Percentiles rank a stretch among this genome's conserved stretches.
phyloP scores from a whole-genome alignment of 2,329 filamentous ascomycete species.

The Fusarium temperatum region DNA sequence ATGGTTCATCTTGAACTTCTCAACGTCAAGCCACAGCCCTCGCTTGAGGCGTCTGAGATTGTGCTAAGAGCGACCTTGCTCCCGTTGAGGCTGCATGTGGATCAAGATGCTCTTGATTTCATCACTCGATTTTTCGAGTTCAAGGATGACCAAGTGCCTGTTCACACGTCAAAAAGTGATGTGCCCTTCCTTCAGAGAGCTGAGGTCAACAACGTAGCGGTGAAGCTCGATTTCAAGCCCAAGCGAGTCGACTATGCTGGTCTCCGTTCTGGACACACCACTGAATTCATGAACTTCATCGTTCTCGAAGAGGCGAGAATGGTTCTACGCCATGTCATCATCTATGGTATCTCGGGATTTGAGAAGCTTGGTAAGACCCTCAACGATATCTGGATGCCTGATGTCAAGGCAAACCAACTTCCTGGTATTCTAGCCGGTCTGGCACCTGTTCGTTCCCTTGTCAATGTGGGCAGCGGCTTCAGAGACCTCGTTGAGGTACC shows the following conservation, averaged over 20 bases:
- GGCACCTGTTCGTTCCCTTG: constrained; percentile 87
- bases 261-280: constrained; percentile 90
- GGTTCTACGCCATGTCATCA: constrained; percentile 85
- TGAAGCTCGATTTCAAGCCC: constrained; percentile 94
- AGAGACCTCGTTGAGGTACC: constrained; percentile 88
- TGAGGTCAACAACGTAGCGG: constrained; percentile 82
- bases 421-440: constrained; percentile 88
- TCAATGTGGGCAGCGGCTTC: constrained; percentile 90
- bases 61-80: constrained; percentile 82
- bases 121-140: constrained; percentile 98
- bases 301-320: constrained; percentile 90
- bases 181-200: constrained; percentile 88
- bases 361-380: constrained; percentile 88
- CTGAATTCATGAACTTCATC: constrained; percentile 99
- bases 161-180: constrained; percentile 70
- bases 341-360: constrained; percentile 92
- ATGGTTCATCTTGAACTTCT: constrained; percentile 92
- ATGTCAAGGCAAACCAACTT: constrained; percentile 89
- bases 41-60: constrained; percentile 88
- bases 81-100: constrained; percentile 90
- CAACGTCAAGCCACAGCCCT: constrained; percentile 85
- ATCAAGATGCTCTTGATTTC: constrained; percentile 97
- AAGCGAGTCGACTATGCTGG: constrained; percentile 97
- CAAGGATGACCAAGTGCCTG: constrained; percentile 76
- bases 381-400: constrained; percentile 96